phyloP scores from a whole-genome alignment of 2,329 filamentous ascomycete genomes.

The Trichoderma asperellum region DNA sequence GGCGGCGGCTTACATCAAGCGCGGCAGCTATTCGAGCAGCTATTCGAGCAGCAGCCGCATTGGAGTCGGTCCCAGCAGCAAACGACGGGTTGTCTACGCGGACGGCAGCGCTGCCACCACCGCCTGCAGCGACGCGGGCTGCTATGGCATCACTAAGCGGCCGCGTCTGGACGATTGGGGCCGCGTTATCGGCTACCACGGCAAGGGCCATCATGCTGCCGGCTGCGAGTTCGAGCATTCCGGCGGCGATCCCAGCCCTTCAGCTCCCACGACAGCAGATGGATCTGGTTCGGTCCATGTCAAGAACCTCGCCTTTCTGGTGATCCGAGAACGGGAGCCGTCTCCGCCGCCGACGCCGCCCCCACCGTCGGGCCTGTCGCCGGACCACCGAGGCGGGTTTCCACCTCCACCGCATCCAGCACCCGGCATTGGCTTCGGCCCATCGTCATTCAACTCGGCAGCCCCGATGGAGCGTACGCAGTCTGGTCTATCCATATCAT shows the following conservation, averaged over 20 bases:
- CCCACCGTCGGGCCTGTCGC: conserved; percentile 32
- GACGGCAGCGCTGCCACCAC: conserved; percentile 18
- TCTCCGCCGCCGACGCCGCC: conserved; percentile 27
- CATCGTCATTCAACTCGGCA: conserved; percentile 9
- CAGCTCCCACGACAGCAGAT: neutral
- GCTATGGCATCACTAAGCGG: conserved; percentile 27
- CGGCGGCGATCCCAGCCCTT: neutral
- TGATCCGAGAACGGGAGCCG: conserved; percentile 44
- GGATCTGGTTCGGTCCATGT: conserved; percentile 38
- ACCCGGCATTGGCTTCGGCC: conserved; percentile 23
- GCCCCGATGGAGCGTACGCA: conserved; percentile 52
- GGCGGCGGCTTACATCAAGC: conserved; percentile 24
- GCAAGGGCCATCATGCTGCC: conserved; percentile 20
- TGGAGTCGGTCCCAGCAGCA: conserved; percentile 21
- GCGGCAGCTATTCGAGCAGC: conserved; percentile 8
- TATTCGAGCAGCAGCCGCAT: conserved; percentile 5
- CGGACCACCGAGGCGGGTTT: conserved; percentile 32
- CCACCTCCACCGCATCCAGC: conserved; percentile 34
- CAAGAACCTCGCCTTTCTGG: conserved; percentile 44
- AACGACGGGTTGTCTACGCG: conserved; percentile 27
- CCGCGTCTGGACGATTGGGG: conserved; percentile 29
- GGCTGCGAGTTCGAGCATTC: conserved; percentile 21
- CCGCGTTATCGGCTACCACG: conserved; percentile 26
- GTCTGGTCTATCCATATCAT: conserved; percentile 54
- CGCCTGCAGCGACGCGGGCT: conserved; percentile 25